These are phyloP conservation scores for Paxillus involutus DNA, from an alignment of 768 basidiomycete species.

Conservation along the genomic window DNA sequence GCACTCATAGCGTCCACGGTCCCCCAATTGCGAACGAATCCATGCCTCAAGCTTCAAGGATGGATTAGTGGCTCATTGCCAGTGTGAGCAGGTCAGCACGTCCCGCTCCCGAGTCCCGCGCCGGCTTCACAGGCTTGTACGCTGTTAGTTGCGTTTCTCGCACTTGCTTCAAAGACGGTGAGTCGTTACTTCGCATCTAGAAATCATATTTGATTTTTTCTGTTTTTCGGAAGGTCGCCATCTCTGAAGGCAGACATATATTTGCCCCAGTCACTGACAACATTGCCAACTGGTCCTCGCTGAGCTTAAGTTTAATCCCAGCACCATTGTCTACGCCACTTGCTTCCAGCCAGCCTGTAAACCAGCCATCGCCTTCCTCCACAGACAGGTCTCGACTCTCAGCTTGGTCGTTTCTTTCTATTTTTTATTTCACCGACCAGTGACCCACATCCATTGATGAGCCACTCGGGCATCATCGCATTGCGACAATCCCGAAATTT, in stretches of 20 bases:
- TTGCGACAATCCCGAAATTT: too few relatives aligned
- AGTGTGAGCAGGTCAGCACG: constrained; percentile 60
- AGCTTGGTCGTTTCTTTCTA: background rate
- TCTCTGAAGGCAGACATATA: too few relatives aligned
- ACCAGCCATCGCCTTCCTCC: background rate
- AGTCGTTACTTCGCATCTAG: too few relatives aligned
- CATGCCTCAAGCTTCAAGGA: constrained; percentile 45
- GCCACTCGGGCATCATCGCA: too few relatives aligned
- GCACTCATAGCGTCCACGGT: constrained; percentile 45
- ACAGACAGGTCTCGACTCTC: too few relatives aligned
- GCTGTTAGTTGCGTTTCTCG: too few relatives aligned
- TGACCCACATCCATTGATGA: background rate
- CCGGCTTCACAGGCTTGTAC: too few relatives aligned
- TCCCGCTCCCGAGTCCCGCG: background rate
- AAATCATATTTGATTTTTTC: too few relatives aligned
- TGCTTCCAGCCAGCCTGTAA: background rate
- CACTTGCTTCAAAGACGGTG: too few relatives aligned
- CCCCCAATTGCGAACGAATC: constrained; percentile 52
- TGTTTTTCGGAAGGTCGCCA: too few relatives aligned
- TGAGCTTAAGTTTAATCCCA: background rate
- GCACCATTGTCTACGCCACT: background rate
- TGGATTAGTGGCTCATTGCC: constrained; percentile 64
- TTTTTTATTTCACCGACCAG: background rate
- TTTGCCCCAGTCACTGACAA: too few relatives aligned
- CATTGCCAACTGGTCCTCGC: too few relatives aligned